Conservation (phyloP, 2,329 filamentous ascomycete species). For the Ascochyta fabae region DNA sequence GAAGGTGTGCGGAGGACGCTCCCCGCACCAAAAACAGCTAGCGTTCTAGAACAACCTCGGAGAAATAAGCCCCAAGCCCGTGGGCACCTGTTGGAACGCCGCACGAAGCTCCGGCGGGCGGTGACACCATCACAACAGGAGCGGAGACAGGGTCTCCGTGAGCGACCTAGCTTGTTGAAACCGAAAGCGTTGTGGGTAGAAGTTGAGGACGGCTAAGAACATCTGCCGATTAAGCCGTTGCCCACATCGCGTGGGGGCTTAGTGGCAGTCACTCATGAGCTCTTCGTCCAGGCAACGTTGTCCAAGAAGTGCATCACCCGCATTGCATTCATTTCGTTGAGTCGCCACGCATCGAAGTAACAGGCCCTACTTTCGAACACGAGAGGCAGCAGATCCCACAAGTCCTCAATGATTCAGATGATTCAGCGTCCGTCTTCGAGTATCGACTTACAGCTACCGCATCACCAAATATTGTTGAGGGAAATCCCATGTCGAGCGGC, state of each 20-base stretch:
- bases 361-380: not conserved
- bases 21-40: slow-evolving; percentile 7
- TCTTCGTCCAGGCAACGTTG: not conserved
- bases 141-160: slow-evolving; percentile 10
- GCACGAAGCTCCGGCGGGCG: not conserved
- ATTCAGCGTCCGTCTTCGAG: not conserved
- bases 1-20: slow-evolving; percentile 8
- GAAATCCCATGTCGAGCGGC: not conserved
- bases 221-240: slow-evolving; percentile 8
- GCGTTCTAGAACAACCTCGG: not conserved
- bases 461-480: not conserved
- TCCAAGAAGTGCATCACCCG: not conserved
- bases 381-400: not conserved
- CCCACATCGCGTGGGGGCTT: not conserved
- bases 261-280: not conserved
- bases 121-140: slow-evolving; percentile 10
- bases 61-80: slow-evolving; percentile 1
- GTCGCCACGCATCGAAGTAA: not conserved
- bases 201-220: not conserved
- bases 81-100: slow-evolving; percentile 1
- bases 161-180: slow-evolving; percentile 5
- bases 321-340: not conserved
- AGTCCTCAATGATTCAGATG: not conserved
- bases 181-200: slow-evolving; percentile 2
- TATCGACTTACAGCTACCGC: not conserved